phyloP scores from a whole-genome alignment of 805 yeast genomes.

The Hanseniaspora meyeri region DNA sequence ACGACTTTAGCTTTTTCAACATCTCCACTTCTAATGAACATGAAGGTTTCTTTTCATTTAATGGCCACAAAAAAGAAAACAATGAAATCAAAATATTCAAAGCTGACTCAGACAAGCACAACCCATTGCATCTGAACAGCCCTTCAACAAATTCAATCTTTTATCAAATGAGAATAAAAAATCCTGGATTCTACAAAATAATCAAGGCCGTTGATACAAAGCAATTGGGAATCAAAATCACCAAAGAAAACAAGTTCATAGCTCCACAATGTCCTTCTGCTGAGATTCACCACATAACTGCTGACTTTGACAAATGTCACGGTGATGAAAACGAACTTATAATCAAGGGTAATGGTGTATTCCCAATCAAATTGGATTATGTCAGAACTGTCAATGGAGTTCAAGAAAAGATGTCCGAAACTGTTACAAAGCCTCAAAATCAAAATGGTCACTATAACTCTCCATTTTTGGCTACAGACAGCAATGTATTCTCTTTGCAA shows the following conservation, averaged over 20 bases:
- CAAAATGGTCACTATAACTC: slow-evolving; percentile 28
- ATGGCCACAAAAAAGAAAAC: not conserved
- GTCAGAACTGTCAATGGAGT: slow-evolving; percentile 32
- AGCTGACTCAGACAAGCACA: not conserved
- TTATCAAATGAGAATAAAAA: slow-evolving; percentile 48
- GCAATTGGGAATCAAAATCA: slow-evolving; percentile 47
- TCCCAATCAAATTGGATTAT: slow-evolving; percentile 57
- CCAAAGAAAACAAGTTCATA: slow-evolving; percentile 49
- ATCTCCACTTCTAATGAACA: slow-evolving; percentile 10
- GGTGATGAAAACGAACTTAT: slow-evolving; percentile 43
- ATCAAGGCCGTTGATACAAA: slow-evolving; percentile 55
- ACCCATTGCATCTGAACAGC: not conserved
- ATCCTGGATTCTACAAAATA: slow-evolving; percentile 70
- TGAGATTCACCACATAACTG: slow-evolving; percentile 26
- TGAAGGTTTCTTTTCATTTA: not conserved
- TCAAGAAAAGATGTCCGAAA: slow-evolving; percentile 27
- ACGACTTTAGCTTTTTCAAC: slow-evolving; percentile 7
- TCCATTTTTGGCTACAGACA: slow-evolving; percentile 33
- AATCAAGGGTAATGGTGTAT: slow-evolving; percentile 57
- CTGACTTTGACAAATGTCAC: slow-evolving; percentile 44
- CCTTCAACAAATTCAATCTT: not conserved
- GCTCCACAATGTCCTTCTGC: slow-evolving; percentile 67
- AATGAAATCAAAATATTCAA: not conserved
- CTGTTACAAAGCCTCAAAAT: slow-evolving; percentile 39
- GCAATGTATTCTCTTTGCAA: slow-evolving; percentile 20